Percentiles rank a stretch among this genome's conserved stretches.
Conservation (phyloP, 1,139 yeast genomes). For the Suhomyces kunorum region DNA sequence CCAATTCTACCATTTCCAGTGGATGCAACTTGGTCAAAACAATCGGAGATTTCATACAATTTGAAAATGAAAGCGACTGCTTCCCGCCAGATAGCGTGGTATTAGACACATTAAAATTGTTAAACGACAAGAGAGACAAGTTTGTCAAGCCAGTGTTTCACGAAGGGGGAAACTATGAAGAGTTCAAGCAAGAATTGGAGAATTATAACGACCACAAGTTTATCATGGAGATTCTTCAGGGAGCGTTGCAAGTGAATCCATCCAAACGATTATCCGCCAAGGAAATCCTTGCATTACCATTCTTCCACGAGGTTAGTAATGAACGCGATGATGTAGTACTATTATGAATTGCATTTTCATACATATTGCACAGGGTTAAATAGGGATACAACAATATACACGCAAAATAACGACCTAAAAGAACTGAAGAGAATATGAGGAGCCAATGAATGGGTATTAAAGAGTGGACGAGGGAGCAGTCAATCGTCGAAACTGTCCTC, state of each 20-base stretch:
- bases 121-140: constrained; percentile 28
- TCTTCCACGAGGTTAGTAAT: constrained; percentile 45
- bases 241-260: constrained; percentile 60
- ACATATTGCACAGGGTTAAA: constrained; percentile 13
- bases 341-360: constrained; percentile 19
- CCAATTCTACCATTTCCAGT: constrained; percentile 20
- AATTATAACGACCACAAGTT: constrained; percentile 42
- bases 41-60: constrained; percentile 31
- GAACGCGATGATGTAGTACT: constrained; percentile 43
- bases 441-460: constrained; percentile 1
- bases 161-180: constrained; percentile 17
- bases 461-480: constrained; percentile 8
- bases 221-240: constrained; percentile 55
- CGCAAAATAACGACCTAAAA: constrained; percentile 5
- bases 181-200: constrained; percentile 23
- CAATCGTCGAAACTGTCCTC: constrained; percentile 23
- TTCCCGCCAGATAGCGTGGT: constrained; percentile 44
- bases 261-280: constrained; percentile 55
- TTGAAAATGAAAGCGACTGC: constrained; percentile 38
- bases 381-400: constrained; percentile 14
- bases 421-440: constrained; percentile 8
- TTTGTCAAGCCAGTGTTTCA: constrained; percentile 27
- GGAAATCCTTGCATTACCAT: constrained; percentile 55
- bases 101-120: constrained; percentile 38
- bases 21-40: constrained; percentile 38